These are phyloP conservation scores for Albifimbria verrucaria DNA, from an alignment of 2,329 filamentous ascomycete genomes.

Conservation along the genomic window DNA sequence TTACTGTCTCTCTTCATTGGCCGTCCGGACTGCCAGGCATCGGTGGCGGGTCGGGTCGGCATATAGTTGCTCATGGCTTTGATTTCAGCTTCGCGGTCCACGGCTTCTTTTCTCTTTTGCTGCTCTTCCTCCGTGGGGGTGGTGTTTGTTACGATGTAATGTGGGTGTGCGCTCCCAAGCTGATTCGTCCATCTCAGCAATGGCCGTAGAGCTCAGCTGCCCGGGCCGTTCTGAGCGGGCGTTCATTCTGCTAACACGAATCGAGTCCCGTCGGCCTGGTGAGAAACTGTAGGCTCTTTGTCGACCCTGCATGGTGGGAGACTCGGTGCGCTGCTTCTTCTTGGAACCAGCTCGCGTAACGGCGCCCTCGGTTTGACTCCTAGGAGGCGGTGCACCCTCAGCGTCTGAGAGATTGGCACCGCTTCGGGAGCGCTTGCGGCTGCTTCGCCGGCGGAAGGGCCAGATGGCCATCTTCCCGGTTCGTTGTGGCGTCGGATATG, in stretches of 20 bases:
- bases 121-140: conserved; percentile 67
- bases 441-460: conserved; percentile 75
- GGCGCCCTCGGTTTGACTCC: conserved; percentile 30
- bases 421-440: conserved; percentile 55
- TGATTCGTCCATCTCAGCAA: conserved; percentile 9
- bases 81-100: conserved; percentile 81
- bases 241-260: conserved; percentile 35
- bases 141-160: conserved; percentile 59
- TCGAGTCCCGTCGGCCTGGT: conserved; percentile 53
- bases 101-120: conserved; percentile 74
- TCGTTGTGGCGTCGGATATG: conserved; percentile 13
- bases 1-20: conserved; percentile 62
- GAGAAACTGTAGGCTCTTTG: conserved; percentile 60
- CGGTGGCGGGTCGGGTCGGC: conserved; percentile 60
- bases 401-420: conserved; percentile 53
- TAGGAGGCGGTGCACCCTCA: conserved; percentile 39
- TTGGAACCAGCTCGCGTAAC: conserved; percentile 21
- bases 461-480: conserved; percentile 66
- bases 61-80: conserved; percentile 74
- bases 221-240: conserved; percentile 18
- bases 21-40: conserved; percentile 57
- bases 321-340: conserved; percentile 43
- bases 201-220: conserved; percentile 9
- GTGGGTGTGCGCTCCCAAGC: conserved; percentile 40
- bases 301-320: conserved; percentile 46